phyloP scores from a whole-genome alignment of 1,284 basidiomycete genomes.

The Salmacisia buchloeana region DNA sequence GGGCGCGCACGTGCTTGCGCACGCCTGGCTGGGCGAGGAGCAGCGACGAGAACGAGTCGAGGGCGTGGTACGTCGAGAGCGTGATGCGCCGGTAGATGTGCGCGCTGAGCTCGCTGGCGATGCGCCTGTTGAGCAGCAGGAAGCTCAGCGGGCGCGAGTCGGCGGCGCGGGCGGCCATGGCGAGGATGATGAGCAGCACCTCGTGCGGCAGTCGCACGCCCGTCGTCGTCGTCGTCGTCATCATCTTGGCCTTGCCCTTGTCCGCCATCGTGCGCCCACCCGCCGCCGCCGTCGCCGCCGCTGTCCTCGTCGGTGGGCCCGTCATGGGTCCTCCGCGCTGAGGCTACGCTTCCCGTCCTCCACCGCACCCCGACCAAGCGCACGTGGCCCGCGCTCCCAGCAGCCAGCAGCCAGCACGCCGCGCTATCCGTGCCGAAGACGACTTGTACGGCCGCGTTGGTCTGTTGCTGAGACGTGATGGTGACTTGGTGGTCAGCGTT shows the following conservation, averaged over 20 bases:
- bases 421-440: too few species aligned
- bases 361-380: too few species aligned
- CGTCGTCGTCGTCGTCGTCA: not conserved
- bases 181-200: conserved; percentile 23
- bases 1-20: conserved; percentile 26
- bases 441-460: too few species aligned
- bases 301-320: too few species aligned
- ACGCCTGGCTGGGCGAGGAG: conserved; percentile 19
- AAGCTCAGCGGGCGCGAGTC: conserved; percentile 13
- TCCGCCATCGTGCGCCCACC: not conserved
- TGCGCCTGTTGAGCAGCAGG: conserved; percentile 23
- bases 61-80: conserved; percentile 19
- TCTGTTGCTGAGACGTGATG: too few species aligned
- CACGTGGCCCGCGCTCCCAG: too few species aligned
- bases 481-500: too few species aligned
- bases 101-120: conserved; percentile 21
- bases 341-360: too few species aligned
- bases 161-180: conserved; percentile 17
- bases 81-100: conserved; percentile 23
- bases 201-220: conserved; percentile 18
- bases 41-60: conserved; percentile 27
- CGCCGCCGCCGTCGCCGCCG: too few species aligned
- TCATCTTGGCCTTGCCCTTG: not conserved
- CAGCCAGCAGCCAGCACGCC: too few species aligned
- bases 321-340: too few species aligned